Conservation (phyloP, 768 basidiomycete genomes). For the Tulasnella sp. region DNA sequence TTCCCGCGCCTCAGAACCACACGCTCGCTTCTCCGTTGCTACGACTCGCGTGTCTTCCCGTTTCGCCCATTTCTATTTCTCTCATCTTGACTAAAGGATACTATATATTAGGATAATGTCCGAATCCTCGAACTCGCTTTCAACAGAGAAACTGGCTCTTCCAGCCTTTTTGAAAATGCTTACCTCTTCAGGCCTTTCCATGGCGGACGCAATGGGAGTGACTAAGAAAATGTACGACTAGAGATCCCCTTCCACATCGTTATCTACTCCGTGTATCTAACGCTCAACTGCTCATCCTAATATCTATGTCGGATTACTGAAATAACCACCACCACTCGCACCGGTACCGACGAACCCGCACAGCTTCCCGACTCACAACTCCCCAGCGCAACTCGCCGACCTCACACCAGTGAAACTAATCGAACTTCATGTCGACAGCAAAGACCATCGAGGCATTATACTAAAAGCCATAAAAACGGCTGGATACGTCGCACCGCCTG, state of each 20-base stretch:
- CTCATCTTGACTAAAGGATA: not conserved
- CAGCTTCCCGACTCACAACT: constrained; percentile 68
- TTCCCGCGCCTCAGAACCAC: not conserved
- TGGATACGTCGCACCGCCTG: constrained; percentile 40
- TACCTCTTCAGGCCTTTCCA: constrained; percentile 43
- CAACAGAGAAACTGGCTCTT: constrained; percentile 43
- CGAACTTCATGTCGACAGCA: constrained; percentile 50
- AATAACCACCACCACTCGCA: constrained; percentile 14
- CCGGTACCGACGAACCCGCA: too few species aligned
- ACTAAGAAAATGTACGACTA: constrained; percentile 57
- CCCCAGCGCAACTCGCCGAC: constrained; percentile 46
- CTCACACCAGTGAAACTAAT: constrained; percentile 55
- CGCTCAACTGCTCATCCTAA: constrained; percentile 15
- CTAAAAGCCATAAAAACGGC: constrained; percentile 55
- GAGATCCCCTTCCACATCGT: not conserved
- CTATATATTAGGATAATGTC: not conserved
- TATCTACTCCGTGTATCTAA: not conserved
- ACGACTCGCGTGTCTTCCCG: not conserved
- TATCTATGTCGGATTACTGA: too few species aligned
- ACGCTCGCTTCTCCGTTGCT: not conserved
- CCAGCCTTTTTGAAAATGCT: constrained; percentile 62
- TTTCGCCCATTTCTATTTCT: not conserved
- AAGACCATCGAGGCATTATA: constrained; percentile 55
- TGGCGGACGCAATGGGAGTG: constrained; percentile 59
- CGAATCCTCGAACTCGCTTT: not conserved